A percentile compares a stretch with the other conserved stretches of the same genome.
These are phyloP conservation scores for Geranomyces michiganensis DNA, from an alignment of 192 early-diverging fungal species.

Conservation along the genomic window DNA sequence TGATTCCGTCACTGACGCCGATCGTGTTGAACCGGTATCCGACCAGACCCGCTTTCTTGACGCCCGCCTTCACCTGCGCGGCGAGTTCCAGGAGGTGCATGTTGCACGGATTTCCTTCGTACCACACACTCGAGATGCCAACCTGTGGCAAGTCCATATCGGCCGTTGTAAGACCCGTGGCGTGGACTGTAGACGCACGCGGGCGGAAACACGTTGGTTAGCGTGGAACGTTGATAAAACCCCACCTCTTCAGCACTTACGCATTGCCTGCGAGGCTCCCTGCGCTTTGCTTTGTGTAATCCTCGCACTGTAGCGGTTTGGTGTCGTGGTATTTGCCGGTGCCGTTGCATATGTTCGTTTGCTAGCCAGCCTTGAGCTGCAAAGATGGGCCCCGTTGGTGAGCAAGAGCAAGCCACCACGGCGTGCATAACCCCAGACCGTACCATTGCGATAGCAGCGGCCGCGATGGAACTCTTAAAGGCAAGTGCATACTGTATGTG, in stretches of 20 bases:
- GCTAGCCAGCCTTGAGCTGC: too few species aligned
- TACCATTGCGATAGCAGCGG: too few species aligned
- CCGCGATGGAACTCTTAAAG: too few species aligned
- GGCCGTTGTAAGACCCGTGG: conserved; percentile 82
- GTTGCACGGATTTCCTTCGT: conserved; percentile 99
- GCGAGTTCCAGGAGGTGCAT: conserved; percentile 96
- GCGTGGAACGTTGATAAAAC: too few species aligned
- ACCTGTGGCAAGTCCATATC: conserved; percentile 91
- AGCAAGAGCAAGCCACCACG: too few species aligned
- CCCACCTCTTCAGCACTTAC: conserved; percentile 52
- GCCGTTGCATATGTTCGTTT: conserved; percentile 7
- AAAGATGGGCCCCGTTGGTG: too few species aligned
- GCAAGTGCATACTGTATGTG: too few species aligned
- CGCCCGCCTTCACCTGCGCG: conserved; percentile 88
- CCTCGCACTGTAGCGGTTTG: conserved; percentile 81
- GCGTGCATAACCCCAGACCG: too few species aligned
- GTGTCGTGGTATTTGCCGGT: conserved; percentile 4
- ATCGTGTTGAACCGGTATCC: conserved; percentile 99
- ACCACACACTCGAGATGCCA: conserved; percentile 97
- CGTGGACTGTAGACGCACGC: conserved; percentile 74
- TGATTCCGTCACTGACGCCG: conserved; percentile 96
- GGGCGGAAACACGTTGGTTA: too few species aligned
- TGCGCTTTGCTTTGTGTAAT: conserved; percentile 95
- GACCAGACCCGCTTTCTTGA: conserved; percentile 83
- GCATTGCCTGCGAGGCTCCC: conserved; percentile 97